Percentiles rank a stretch among this genome's conserved stretches.
Evolutionary conservation across 306 rosid genomes (phyloP).

Genomic region (Vigna reflexopilosa): DNA sequence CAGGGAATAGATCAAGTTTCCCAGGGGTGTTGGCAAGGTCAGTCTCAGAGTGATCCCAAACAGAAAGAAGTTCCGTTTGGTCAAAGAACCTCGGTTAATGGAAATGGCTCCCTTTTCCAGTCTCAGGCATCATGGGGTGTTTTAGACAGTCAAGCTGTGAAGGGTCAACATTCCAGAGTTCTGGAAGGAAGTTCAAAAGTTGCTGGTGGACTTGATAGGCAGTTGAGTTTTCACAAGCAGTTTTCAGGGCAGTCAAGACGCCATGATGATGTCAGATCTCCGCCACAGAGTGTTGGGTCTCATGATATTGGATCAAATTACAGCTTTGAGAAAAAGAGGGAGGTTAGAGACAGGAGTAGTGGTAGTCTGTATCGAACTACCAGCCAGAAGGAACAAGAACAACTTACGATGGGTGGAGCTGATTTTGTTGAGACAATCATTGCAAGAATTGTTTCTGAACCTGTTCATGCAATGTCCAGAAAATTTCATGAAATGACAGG

Average conservation of each 20-base stretch:
- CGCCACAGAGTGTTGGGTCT: constrained; percentile 88
- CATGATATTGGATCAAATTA: constrained; percentile 84
- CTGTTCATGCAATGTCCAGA: constrained; percentile 74
- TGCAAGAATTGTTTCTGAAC: constrained; percentile 74
- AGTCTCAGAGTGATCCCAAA: constrained; percentile 76
- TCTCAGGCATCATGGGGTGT: constrained; percentile 68
- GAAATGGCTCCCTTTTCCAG: constrained; percentile 71
- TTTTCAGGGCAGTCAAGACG: constrained; percentile 77
- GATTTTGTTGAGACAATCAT: constrained; percentile 77
- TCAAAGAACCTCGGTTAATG: constrained; percentile 63
- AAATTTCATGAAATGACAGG: constrained; percentile 80
- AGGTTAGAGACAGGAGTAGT: constrained; percentile 67
- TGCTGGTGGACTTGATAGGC: constrained; percentile 78
- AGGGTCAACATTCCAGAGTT: constrained; percentile 68
- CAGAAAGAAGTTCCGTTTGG: constrained; percentile 71
- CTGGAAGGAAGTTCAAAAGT: constrained; percentile 82
- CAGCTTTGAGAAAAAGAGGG: constrained; percentile 77
- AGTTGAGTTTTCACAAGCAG: constrained; percentile 88
- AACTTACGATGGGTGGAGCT: constrained; percentile 59
- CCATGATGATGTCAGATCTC: constrained; percentile 81
- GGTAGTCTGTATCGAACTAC: constrained; percentile 75
- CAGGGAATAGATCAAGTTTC: constrained; percentile 78
- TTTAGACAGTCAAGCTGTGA: constrained; percentile 69
- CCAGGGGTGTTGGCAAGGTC: constrained; percentile 79
- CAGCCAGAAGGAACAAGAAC: constrained; percentile 78